These are phyloP conservation scores for Anisodus acutangulus DNA, from an alignment of 257 asterid genomes.

Conservation along the genomic window DNA sequence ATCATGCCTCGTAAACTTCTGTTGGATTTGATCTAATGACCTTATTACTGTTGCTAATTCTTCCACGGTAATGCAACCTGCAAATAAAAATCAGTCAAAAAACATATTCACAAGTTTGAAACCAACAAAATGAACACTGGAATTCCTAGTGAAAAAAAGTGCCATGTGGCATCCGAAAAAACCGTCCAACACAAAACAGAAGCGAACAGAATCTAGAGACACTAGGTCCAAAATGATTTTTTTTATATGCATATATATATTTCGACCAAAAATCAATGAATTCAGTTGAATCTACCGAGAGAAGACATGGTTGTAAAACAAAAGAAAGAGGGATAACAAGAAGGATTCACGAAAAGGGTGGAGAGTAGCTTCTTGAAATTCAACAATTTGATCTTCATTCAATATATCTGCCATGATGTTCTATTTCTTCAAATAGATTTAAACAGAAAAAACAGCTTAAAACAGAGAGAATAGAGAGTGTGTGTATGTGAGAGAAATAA, in stretches of 20 bases:
- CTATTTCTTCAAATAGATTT: background rate
- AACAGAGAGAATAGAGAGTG: background rate
- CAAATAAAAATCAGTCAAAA: background rate
- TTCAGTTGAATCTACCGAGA: no score
- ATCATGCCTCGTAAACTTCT: slow-evolving; percentile 23
- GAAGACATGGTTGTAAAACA: no score
- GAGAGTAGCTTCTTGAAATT: slow-evolving; percentile 43
- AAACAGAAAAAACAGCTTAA: background rate
- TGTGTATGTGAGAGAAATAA: no score
- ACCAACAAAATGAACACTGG: background rate
- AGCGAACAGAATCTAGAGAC: no score
- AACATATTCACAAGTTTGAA: background rate
- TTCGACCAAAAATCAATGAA: no score
- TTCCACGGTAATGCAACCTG: slow-evolving; percentile 51
- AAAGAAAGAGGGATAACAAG: background rate
- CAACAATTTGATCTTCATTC: slow-evolving; percentile 51
- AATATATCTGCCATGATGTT: slow-evolving; percentile 41
- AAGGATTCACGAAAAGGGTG: background rate
- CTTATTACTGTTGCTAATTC: slow-evolving; percentile 50
- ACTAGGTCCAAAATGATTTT: no score
- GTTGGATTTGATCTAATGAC: slow-evolving; percentile 55
- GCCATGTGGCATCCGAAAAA: no score
- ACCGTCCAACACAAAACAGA: no score
- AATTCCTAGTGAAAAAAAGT: no score
- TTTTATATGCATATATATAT: no score